Conservation (phyloP, 1,139 yeast genomes). For the Candida sanyaensis region DNA sequence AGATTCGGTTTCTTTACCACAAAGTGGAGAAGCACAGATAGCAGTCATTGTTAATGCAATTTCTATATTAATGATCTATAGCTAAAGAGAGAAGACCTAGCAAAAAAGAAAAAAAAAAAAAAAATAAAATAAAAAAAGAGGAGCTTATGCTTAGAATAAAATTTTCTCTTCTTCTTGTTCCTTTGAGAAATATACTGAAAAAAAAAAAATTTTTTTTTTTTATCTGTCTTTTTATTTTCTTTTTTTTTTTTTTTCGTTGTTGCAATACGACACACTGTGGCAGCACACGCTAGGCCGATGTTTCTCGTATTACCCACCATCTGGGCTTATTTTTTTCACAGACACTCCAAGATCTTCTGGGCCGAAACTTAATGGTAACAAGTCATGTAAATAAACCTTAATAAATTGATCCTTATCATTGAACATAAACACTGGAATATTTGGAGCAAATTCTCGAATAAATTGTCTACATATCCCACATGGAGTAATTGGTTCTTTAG, state of each 20-base stretch:
- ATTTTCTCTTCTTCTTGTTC: background rate
- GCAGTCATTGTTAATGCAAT: slow-evolving; percentile 12
- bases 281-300: no score
- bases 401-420: slow-evolving; percentile 48
- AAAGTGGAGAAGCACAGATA: slow-evolving; percentile 71
- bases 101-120: background rate
- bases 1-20: slow-evolving; percentile 80
- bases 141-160: background rate
- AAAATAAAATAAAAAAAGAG: background rate
- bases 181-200: background rate
- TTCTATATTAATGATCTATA: background rate
- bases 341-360: slow-evolving; percentile 61
- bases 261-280: no score
- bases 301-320: no score
- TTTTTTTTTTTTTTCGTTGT: no score
- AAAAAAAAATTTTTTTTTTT: no score
- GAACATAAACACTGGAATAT: slow-evolving; percentile 64
- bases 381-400: slow-evolving; percentile 51
- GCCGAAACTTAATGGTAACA: slow-evolving; percentile 85
- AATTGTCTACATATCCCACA: slow-evolving; percentile 95
- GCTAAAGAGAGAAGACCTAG: background rate
- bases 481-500: slow-evolving; percentile 66
- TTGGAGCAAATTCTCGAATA: slow-evolving; percentile 68
- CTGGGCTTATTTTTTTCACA: background rate
- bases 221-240: no score